Base-by-base conservation (phyloP, 2,329 filamentous ascomycete genomes). In the Fusarium continuum region DNA sequence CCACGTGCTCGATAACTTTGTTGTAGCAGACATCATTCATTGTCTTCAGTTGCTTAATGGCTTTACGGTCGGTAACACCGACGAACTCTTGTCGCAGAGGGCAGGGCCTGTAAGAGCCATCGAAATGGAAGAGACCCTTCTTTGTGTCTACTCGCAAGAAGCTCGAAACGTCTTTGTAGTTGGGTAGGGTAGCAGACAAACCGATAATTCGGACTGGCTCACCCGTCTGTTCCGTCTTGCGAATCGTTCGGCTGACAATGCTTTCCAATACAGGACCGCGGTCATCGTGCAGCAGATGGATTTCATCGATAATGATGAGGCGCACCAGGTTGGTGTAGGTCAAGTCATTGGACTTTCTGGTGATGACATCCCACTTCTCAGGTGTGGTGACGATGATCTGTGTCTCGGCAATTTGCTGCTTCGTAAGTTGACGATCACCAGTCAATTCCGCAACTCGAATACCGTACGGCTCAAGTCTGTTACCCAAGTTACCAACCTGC, bases 1-100 rank as follows among this genome's bases (percentile, higher is more conserved):
- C 95, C 25, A 97, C 94, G 73, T 98, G 94, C 76, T 99, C 95
- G 50, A 99, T 86, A 23, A 97, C 93, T 77, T 99, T 99, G 65
- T 89, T 96, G 77, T 99, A 99, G 55, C 93, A 97, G 50, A 99
- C 93, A 70, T 99, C 95, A 73, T 99, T 99, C 95, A 99, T 99
- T 1, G 91, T 96, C 83, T 98, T 97, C 50, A 99, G 82, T 76
- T 99, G 95, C 79, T 98, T 99, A 79, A 99, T 99, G 6, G 95
- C 91, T 76, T 98, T 98, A 80, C 95, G 96, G 69, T 99, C 95
- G 0, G 94, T 97, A 36, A 99, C 91, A 48, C 95, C 95, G 67
- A 99, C 92, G 73, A 98, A 99, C 76, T 99, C 96, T 75, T 99
- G 95, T 70, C 92, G 93, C 69, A 99, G 78, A 2, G 95, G 95